phyloP scores from a whole-genome alignment of 345 rosid genomes.

The Brassica nigra region DNA sequence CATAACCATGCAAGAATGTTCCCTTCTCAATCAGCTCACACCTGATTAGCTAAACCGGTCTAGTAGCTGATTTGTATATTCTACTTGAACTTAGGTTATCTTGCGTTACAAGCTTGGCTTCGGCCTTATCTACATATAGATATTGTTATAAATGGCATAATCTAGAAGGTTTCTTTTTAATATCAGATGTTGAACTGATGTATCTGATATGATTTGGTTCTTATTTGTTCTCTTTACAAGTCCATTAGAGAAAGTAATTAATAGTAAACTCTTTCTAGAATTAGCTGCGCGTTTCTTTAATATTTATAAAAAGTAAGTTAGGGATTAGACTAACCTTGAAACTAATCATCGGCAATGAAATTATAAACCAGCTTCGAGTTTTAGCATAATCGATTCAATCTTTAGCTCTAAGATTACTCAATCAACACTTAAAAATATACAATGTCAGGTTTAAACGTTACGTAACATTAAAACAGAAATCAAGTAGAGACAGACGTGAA shows the following conservation, averaged over 20 bases:
- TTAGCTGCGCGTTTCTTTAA: not conserved
- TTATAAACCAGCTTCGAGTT: not conserved
- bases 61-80: conserved; percentile 19
- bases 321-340: not conserved
- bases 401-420: conserved; percentile 22
- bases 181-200: not conserved
- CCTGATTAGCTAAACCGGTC: conserved; percentile 38
- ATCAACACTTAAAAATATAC: conserved; percentile 25
- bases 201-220: conserved; percentile 12
- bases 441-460: conserved; percentile 15
- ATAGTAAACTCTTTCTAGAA: not conserved
- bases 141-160: conserved; percentile 6
- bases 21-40: conserved; percentile 52
- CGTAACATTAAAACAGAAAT: conserved; percentile 29
- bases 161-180: not conserved
- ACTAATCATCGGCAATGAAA: not conserved
- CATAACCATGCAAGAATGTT: conserved; percentile 66
- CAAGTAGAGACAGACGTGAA: conserved; percentile 35
- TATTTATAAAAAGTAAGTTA: not conserved
- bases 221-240: not conserved
- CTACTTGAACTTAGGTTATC: not conserved
- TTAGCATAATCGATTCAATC: not conserved
- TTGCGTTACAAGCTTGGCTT: conserved; percentile 12
- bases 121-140: not conserved
- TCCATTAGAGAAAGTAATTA: not conserved